Evolutionary conservation across 805 yeast species (phyloP).

Genomic region (Starmerella khaoyaiensis): DNA sequence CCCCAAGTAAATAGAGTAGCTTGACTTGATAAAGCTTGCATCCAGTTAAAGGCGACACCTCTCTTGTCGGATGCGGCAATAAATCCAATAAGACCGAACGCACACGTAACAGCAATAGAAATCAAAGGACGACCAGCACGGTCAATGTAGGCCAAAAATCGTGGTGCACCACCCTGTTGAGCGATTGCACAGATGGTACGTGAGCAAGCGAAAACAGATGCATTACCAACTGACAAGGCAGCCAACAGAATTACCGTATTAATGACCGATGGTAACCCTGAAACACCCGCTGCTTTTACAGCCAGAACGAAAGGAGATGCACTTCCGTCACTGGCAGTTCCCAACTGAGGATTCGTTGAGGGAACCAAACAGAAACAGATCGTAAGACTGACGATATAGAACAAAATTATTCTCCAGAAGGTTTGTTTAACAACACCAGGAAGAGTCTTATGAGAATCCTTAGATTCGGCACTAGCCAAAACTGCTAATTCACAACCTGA

Average conservation of each 20-base stretch:
- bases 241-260: conserved; percentile 59
- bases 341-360: conserved; percentile 38
- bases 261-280: conserved; percentile 54
- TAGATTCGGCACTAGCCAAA: conserved; percentile 63
- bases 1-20: conserved; percentile 54
- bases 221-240: conserved; percentile 58
- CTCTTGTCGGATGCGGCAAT: conserved; percentile 43
- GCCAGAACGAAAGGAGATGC: conserved; percentile 69
- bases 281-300: conserved; percentile 50
- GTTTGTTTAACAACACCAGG: conserved; percentile 72
- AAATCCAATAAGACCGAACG: conserved; percentile 45
- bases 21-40: conserved; percentile 50
- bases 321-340: conserved; percentile 42
- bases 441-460: conserved; percentile 50
- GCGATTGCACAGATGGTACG: conserved; percentile 57
- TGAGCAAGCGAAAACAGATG: conserved; percentile 62
- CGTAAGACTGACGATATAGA: conserved; percentile 49
- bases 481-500: conserved; percentile 67
- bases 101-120: conserved; percentile 39
- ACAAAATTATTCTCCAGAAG: conserved; percentile 65
- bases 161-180: conserved; percentile 52
- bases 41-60: conserved; percentile 49
- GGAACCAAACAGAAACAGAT: conserved; percentile 64
- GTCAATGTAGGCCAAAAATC: conserved; percentile 48
- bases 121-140: conserved; percentile 58